Evolutionary conservation across 805 yeast species (phyloP).

Genomic region (Lachancea lanzarotensis): DNA sequence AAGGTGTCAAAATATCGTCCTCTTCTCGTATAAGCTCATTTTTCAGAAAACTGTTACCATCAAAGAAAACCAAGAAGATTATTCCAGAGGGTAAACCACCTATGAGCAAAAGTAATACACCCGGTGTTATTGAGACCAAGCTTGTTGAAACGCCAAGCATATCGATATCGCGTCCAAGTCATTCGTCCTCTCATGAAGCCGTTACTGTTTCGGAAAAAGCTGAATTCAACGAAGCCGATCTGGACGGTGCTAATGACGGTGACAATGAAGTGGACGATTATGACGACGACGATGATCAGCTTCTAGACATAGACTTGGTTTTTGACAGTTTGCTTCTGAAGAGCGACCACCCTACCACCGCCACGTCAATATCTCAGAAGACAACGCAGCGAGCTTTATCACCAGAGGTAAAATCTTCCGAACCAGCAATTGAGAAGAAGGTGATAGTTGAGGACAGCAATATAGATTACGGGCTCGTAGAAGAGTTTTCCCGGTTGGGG

Average conservation of each 20-base stretch:
- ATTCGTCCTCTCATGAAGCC: not conserved
- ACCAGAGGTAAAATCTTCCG: not conserved
- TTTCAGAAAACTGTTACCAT: constrained; percentile 13
- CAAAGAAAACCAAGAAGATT: constrained; percentile 3
- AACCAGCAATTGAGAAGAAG: not conserved
- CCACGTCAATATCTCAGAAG: not conserved
- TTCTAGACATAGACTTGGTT: constrained; percentile 27
- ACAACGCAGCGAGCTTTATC: not conserved
- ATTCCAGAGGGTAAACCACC: not conserved
- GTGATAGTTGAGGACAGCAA: constrained; percentile 1
- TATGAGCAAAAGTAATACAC: too few species aligned
- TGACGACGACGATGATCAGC: constrained; percentile 13
- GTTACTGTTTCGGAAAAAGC: not conserved
- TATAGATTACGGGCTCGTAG: constrained; percentile 18
- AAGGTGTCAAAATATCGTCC: constrained; percentile 1
- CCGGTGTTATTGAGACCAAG: not conserved
- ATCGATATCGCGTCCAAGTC: constrained; percentile 1
- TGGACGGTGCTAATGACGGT: constrained; percentile 6
- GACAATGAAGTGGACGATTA: constrained; percentile 11
- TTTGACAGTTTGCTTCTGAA: constrained; percentile 27
- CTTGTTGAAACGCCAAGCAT: not conserved
- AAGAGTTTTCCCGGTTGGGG: constrained; percentile 21
- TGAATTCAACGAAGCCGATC: not conserved
- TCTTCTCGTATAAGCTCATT: constrained; percentile 12
- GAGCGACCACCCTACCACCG: constrained; percentile 11